Base-by-base conservation (phyloP, 495 filamentous ascomycete genomes). In the Immersiella caudata region DNA sequence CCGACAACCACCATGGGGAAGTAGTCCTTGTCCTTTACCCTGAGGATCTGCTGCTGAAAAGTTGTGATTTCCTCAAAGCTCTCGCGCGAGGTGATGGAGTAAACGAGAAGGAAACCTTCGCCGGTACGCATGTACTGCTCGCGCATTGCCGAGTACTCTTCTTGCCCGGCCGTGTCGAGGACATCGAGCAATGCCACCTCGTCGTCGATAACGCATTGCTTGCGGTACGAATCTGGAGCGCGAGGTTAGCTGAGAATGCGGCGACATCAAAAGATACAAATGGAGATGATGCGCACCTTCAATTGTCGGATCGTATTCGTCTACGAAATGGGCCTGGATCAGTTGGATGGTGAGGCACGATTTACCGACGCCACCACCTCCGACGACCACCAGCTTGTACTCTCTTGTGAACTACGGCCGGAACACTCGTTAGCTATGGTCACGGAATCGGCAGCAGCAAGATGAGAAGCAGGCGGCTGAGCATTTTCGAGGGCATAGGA, bases 61-160 rank as follows among this genome's bases (percentile, higher is more conserved):
- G 93, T 97, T 79, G 92, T 88, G 77, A 99, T 98, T 82, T 99
- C 96, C 78, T 98, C 94, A 76, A 98, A 98, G 69, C 91, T 95
- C 79, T 97, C 93, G 71, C 94, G 87, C 75, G 94, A 97, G 16
- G 92, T 97, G 82, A 99, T 99, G 61, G 91, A 97, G 84, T 97
- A 99, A 71, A 99, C 93, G 22, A 99, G 87, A 69, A 99, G 86
- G 82, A 99, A 99, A 52, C 95, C 95, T 82, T 99, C 95, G 75
- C 95, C 95, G 40, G 96, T 99, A 72, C 95, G 91, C 95, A 99
- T 99, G 85, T 99, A 99, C 83, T 99, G 95, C 83, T 99, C 95
- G 69, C 95, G 88, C 95, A 99, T 99, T 61, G 95, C 95, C 46
- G 94, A 97, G 83, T 99, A 99, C 81, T 99, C 95, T 80, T 99